phyloP scores from a whole-genome alignment of 257 asterid genomes.

The Ophiorrhiza pumila region DNA sequence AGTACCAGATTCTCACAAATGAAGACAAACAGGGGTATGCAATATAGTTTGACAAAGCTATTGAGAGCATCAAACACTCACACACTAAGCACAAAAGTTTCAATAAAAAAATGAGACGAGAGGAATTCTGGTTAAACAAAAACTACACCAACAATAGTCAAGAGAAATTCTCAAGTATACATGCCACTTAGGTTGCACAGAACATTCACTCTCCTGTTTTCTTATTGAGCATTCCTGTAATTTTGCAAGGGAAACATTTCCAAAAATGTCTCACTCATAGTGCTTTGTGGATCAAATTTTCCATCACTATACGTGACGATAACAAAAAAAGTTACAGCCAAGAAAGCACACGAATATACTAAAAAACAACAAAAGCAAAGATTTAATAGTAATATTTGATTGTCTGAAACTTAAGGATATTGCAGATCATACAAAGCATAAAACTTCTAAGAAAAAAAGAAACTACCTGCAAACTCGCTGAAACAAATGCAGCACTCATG shows the following conservation, averaged over 20 bases:
- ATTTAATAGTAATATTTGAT: not conserved
- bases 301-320: not conserved
- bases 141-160: not conserved
- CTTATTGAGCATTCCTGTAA: not conserved
- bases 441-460: not conserved
- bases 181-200: not conserved
- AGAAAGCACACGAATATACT: not conserved
- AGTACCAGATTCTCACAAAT: not conserved
- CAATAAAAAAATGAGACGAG: not conserved
- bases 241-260: not conserved
- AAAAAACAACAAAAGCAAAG: not conserved
- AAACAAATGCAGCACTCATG: slow-evolving; percentile 83
- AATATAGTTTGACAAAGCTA: not conserved
- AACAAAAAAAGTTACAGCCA: not conserved
- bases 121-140: not conserved
- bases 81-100: not conserved
- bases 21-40: not conserved
- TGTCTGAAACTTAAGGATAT: not conserved
- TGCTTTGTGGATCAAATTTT: not conserved
- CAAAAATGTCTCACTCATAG: not conserved
- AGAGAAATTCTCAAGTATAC: not conserved
- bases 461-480: slow-evolving; percentile 63
- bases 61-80: not conserved
- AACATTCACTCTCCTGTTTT: too few relatives aligned
- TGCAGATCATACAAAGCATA: not conserved